These are phyloP conservation scores for Ophiostoma sp. DNA, from an alignment of 2,329 filamentous ascomycete species.

Conservation along the genomic window DNA sequence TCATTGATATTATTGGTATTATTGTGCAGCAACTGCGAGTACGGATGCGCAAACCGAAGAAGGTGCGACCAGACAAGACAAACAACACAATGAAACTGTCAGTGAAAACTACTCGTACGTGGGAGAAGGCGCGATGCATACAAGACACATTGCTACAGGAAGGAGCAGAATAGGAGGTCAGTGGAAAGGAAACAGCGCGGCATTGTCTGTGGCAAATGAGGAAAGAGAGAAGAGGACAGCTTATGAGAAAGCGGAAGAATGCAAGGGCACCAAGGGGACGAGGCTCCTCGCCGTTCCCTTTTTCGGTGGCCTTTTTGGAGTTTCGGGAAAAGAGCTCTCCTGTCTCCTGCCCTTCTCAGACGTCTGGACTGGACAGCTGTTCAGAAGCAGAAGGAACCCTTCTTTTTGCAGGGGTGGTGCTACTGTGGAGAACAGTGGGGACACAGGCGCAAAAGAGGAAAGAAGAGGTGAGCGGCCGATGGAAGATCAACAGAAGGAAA, in stretches of 20 bases:
- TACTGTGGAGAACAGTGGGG: background rate
- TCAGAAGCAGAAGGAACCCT: background rate
- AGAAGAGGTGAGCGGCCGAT: background rate
- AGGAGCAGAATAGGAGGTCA: too few relatives aligned
- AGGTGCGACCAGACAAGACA: too few relatives aligned
- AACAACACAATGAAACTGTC: too few relatives aligned
- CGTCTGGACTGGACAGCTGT: conserved; percentile 12
- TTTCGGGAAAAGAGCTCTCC: conserved; percentile 13
- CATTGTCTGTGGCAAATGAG: background rate
- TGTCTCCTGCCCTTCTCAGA: background rate
- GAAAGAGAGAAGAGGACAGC: conserved; percentile 7
- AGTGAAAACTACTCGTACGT: too few relatives aligned
- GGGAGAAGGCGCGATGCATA: too few relatives aligned
- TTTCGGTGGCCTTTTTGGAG: background rate
- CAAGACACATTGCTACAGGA: too few relatives aligned
- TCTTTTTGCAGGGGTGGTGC: background rate
- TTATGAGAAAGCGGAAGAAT: background rate
- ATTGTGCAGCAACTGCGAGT: too few relatives aligned
- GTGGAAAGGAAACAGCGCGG: too few relatives aligned
- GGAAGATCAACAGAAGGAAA: background rate
- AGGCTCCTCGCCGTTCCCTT: background rate
- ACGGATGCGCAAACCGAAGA: too few relatives aligned
- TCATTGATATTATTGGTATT: too few relatives aligned
- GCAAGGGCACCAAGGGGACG: background rate
- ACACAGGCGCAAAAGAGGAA: background rate